These are phyloP conservation scores for Thelephora terrestris DNA, from an alignment of 1,284 basidiomycete genomes.

Conservation along the genomic window DNA sequence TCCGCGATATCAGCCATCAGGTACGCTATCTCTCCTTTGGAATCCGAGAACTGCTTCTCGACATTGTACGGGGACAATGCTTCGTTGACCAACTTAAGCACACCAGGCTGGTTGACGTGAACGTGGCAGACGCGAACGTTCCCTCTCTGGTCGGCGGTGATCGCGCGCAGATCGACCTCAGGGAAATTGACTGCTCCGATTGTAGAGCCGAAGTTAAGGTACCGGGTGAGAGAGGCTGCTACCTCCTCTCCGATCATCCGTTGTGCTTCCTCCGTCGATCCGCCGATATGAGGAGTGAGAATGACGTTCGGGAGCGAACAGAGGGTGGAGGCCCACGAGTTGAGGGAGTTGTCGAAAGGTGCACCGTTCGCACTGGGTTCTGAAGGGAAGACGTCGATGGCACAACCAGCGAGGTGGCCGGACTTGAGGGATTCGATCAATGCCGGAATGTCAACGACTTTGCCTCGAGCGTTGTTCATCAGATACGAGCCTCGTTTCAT, in stretches of 20 bases:
- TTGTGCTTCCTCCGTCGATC: conserved; percentile 98
- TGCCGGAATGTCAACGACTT: conserved; percentile 91
- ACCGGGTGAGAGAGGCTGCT: conserved; percentile 74
- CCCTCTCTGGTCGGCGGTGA: conserved; percentile 75
- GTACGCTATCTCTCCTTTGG: conserved; percentile 91
- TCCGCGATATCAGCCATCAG: conserved; percentile 94
- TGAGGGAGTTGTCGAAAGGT: conserved; percentile 78
- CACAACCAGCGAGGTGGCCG: conserved; percentile 86
- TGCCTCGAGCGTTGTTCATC: conserved; percentile 96
- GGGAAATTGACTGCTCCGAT: conserved; percentile 97
- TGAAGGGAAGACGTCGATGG: conserved; percentile 90
- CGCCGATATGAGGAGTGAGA: conserved; percentile 97
- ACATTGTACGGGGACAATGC: conserved; percentile 92
- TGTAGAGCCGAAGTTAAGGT: conserved; percentile 89
- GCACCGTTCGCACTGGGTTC: conserved; percentile 91
- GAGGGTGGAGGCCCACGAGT: conserved; percentile 70
- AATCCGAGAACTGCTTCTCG: conserved; percentile 98
- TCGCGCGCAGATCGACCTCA: conserved; percentile 92
- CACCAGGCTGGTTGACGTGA: conserved; percentile 96
- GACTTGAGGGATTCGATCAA: conserved; percentile 77
- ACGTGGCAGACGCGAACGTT: conserved; percentile 92
- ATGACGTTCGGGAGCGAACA: conserved; percentile 80
- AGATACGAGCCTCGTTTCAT: conserved; percentile 97
- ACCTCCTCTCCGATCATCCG: conserved; percentile 97
- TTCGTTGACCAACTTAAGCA: conserved; percentile 93